These are phyloP conservation scores for Brassica juncea DNA, from an alignment of 345 rosid genomes.

Conservation along the genomic window DNA sequence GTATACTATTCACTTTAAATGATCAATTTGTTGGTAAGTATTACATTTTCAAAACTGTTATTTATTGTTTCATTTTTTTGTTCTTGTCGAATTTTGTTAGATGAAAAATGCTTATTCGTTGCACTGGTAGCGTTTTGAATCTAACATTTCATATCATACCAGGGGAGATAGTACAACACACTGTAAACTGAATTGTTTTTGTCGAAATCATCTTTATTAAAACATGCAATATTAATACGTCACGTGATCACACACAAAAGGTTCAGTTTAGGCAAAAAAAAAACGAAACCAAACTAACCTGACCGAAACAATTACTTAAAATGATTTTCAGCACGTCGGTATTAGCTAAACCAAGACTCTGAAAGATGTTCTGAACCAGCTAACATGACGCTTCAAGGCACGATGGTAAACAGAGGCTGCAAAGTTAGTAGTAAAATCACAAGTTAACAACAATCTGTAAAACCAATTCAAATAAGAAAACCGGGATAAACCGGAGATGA, in stretches of 20 bases:
- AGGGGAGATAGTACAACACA: not conserved
- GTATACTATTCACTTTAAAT: no score
- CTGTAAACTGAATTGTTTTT: not conserved
- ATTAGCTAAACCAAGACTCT: constrained; percentile 7
- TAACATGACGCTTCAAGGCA: constrained; percentile 46
- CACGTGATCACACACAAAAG: not conserved
- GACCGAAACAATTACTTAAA: not conserved
- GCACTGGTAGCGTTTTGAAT: no score
- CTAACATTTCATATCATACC: no score
- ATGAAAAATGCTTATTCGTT: no score
- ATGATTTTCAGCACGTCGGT: constrained; percentile 8
- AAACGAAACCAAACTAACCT: constrained; percentile 10
- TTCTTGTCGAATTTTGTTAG: no score
- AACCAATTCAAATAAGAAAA: not conserved
- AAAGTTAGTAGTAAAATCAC: constrained; percentile 8
- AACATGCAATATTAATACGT: constrained; percentile 1
- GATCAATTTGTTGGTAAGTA: no score
- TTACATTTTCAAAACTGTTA: no score
- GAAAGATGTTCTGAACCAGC: constrained; percentile 18
- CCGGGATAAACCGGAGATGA: constrained; percentile 11
- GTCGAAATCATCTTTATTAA: not conserved
- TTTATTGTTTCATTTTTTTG: no score
- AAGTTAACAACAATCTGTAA: constrained; percentile 8
- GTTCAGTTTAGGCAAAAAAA: not conserved
- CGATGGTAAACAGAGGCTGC: constrained; percentile 85